Evolutionary conservation across 495 filamentous ascomycete genomes (phyloP).

Genomic region (Penicillium cataractarum): DNA sequence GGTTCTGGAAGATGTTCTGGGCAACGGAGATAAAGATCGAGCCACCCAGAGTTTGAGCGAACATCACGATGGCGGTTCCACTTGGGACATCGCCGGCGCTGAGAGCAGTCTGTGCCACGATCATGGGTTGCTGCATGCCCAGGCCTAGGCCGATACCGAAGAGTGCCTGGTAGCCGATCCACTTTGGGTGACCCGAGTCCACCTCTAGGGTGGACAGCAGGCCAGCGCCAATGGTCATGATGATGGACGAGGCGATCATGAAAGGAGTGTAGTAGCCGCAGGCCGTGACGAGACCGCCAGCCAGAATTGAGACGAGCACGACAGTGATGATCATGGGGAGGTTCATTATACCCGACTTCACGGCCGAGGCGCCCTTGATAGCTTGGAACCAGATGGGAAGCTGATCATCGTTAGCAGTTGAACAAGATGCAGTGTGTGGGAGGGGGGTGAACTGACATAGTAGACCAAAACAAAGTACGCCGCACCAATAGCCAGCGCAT

Average conservation of each 20-base stretch:
- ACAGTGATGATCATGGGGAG: conserved; percentile 71
- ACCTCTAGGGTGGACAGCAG: conserved; percentile 66
- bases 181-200: conserved; percentile 55
- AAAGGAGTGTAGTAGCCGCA: conserved; percentile 80
- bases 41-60: conserved; percentile 72
- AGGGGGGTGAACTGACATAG: conserved; percentile 34
- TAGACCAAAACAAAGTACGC: conserved; percentile 70
- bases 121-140: conserved; percentile 68
- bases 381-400: conserved; percentile 91
- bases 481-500: conserved; percentile 59
- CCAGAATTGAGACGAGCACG: conserved; percentile 62
- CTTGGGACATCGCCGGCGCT: conserved; percentile 63
- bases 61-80: conserved; percentile 68
- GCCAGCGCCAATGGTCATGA: conserved; percentile 69
- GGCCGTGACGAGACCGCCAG: conserved; percentile 62
- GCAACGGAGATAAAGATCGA: conserved; percentile 75
- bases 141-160: conserved; percentile 71
- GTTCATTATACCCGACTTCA: conserved; percentile 74
- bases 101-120: conserved; percentile 71
- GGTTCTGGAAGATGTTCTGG: conserved; percentile 78
- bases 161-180: conserved; percentile 81
- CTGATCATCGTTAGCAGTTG: conserved; percentile 41
- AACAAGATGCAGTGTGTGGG: background rate
- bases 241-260: conserved; percentile 61
- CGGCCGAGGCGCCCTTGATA: conserved; percentile 69